A percentile compares a stretch with the other conserved stretches of the same genome.
Evolutionary conservation across 345 rosid species (phyloP).

Genomic region (Eucalyptus sp.): DNA sequence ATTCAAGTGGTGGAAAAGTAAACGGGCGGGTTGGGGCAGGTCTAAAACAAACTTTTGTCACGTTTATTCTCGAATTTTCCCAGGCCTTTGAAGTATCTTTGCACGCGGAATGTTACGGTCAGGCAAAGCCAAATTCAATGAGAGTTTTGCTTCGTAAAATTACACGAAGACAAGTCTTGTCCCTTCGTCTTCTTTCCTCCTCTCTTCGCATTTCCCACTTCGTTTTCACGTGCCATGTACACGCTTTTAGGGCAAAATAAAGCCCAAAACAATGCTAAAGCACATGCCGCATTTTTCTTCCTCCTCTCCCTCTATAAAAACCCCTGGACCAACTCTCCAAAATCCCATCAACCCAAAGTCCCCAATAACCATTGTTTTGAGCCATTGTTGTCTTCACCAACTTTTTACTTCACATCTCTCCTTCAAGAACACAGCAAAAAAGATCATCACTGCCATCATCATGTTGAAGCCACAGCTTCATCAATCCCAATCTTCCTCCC

Average conservation of each 20-base stretch:
- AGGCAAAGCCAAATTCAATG: neutral
- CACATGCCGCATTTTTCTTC: neutral
- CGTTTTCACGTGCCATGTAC: neutral
- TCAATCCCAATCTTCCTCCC: neutral
- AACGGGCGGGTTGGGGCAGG: neutral
- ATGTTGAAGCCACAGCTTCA: slow-evolving; percentile 27
- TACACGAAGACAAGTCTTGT: neutral
- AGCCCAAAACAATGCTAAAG: neutral
- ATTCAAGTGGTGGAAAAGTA: neutral
- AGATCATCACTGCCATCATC: neutral
- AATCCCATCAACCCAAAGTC: neutral
- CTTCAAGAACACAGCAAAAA: neutral
- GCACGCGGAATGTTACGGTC: neutral
- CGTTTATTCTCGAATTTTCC: neutral
- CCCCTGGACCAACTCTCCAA: neutral
- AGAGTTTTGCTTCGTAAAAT: neutral
- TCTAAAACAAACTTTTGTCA: neutral
- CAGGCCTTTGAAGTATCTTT: neutral
- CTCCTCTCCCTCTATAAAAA: neutral
- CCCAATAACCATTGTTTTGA: neutral
- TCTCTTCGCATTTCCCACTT: neutral
- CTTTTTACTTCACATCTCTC: neutral
- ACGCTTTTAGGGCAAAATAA: neutral
- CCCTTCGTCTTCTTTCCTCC: neutral
- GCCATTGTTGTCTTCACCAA: neutral